Conservation (phyloP, 441 rosid genomes). For the Arabidopsis lyrata region DNA sequence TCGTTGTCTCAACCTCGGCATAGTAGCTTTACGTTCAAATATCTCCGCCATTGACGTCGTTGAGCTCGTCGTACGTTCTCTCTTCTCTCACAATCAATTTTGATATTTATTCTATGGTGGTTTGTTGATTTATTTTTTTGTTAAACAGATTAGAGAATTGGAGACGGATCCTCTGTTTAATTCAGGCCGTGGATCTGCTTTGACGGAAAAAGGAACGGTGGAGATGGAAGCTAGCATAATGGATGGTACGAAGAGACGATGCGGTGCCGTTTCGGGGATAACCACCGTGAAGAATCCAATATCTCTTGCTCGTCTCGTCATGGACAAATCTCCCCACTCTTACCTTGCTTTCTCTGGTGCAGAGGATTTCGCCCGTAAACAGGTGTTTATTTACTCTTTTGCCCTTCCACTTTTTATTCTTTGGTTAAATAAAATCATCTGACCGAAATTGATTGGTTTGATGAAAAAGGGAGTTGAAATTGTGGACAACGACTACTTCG, state of each 20-base stretch:
- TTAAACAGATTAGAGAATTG: slow-evolving; percentile 74
- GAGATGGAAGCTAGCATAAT: slow-evolving; percentile 99
- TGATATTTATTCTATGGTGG: neutral
- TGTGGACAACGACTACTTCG: slow-evolving; percentile 79
- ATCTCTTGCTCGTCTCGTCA: slow-evolving; percentile 90
- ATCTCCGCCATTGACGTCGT: slow-evolving; percentile 88
- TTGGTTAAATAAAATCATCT: neutral
- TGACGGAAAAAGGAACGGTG: slow-evolving; percentile 83
- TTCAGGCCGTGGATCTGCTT: slow-evolving; percentile 95
- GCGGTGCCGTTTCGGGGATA: slow-evolving; percentile 92
- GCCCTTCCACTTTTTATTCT: slow-evolving; percentile 20
- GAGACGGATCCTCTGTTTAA: slow-evolving; percentile 92
- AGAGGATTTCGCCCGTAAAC: slow-evolving; percentile 84
- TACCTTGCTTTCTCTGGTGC: slow-evolving; percentile 90
- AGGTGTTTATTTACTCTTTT: slow-evolving; percentile 52
- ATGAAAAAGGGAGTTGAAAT: slow-evolving; percentile 68
- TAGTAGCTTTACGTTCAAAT: slow-evolving; percentile 78
- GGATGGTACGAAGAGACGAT: slow-evolving; percentile 85
- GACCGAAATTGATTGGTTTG: slow-evolving; percentile 18
- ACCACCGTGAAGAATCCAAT: slow-evolving; percentile 88
- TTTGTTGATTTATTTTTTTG: neutral
- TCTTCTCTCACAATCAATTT: neutral
- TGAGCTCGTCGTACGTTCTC: slow-evolving; percentile 76
- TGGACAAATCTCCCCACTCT: slow-evolving; percentile 97
- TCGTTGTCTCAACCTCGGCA: slow-evolving; percentile 89